These are phyloP conservation scores for Metschnikowia noctiluminum DNA, from an alignment of 805 yeast genomes.

Conservation along the genomic window DNA sequence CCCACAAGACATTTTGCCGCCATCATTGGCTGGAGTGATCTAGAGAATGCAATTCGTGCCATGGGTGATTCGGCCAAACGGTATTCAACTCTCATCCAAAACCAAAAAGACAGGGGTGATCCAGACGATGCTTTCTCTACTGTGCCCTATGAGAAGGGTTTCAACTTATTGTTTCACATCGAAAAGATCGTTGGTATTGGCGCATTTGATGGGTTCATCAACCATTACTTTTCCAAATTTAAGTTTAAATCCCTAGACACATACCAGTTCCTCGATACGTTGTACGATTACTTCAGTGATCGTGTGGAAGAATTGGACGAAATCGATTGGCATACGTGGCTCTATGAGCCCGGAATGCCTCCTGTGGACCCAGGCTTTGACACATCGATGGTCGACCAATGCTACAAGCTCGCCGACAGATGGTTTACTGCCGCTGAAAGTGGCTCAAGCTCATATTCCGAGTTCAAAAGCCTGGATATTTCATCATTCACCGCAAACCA, in stretches of 20 bases:
- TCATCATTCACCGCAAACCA: constrained; percentile 67
- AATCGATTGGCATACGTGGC: constrained; percentile 86
- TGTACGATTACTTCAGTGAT: constrained; percentile 61
- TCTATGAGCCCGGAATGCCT: constrained; percentile 81
- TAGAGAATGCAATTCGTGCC: constrained; percentile 62
- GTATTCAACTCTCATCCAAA: constrained; percentile 65
- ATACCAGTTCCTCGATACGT: constrained; percentile 70
- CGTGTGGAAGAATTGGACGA: constrained; percentile 53
- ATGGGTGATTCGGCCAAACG: constrained; percentile 53
- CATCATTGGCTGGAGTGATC: constrained; percentile 84
- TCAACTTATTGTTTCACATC: constrained; percentile 68
- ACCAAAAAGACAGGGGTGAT: constrained; percentile 65
- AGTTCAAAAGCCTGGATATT: constrained; percentile 51
- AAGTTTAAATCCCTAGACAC: constrained; percentile 74
- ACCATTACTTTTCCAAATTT: constrained; percentile 68
- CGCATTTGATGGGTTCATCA: constrained; percentile 75
- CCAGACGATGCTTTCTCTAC: constrained; percentile 88
- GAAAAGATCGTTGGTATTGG: constrained; percentile 62
- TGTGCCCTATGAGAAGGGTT: constrained; percentile 91
- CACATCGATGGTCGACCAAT: constrained; percentile 72
- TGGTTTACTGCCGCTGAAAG: constrained; percentile 51
- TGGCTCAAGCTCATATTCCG: constrained; percentile 14
- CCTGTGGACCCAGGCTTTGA: constrained; percentile 76
- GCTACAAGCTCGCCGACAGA: constrained; percentile 57
- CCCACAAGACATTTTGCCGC: constrained; percentile 74